Percentiles rank a stretch among this genome's conserved stretches.
These are phyloP conservation scores for Xylaria sp. DNA, from an alignment of 2,329 filamentous ascomycete genomes.

Conservation along the genomic window DNA sequence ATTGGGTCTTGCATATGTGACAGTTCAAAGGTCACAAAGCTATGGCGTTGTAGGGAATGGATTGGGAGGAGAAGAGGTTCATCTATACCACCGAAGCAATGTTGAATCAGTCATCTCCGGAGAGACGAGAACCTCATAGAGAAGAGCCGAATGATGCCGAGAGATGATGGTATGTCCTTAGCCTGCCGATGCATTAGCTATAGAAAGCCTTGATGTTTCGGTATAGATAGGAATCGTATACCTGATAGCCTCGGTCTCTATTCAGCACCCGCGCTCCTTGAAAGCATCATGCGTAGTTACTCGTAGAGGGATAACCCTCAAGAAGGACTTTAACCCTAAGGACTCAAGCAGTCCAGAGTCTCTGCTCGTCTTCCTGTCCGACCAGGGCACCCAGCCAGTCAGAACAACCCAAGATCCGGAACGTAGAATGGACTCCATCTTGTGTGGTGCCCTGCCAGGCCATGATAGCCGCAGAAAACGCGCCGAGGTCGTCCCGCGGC, in stretches of 20 bases:
- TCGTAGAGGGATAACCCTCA: background rate
- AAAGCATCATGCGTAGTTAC: background rate
- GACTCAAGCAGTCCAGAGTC: slow-evolving; percentile 45
- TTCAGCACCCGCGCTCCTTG: background rate
- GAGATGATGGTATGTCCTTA: slow-evolving; percentile 3
- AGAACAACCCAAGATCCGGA: slow-evolving; percentile 53
- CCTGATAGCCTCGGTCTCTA: background rate
- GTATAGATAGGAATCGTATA: background rate
- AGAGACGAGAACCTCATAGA: background rate
- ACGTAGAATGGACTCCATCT: slow-evolving; percentile 41
- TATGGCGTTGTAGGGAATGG: slow-evolving; percentile 31
- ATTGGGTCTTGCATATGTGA: slow-evolving; percentile 31
- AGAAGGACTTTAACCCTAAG: background rate
- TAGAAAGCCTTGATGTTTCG: background rate
- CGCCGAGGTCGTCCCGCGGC: slow-evolving; percentile 53
- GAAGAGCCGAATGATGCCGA: background rate
- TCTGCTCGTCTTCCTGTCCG: slow-evolving; percentile 42
- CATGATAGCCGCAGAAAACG: slow-evolving; percentile 59
- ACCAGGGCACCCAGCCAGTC: slow-evolving; percentile 60
- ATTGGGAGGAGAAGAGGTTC: slow-evolving; percentile 17
- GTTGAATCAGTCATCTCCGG: background rate
- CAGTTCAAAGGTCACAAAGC: slow-evolving; percentile 28
- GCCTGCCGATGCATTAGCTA: background rate
- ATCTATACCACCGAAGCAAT: slow-evolving; percentile 15
- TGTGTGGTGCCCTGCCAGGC: slow-evolving; percentile 53